phyloP scores from a whole-genome alignment of 1,139 yeast genomes.

The Blastobotrys indianensis region DNA sequence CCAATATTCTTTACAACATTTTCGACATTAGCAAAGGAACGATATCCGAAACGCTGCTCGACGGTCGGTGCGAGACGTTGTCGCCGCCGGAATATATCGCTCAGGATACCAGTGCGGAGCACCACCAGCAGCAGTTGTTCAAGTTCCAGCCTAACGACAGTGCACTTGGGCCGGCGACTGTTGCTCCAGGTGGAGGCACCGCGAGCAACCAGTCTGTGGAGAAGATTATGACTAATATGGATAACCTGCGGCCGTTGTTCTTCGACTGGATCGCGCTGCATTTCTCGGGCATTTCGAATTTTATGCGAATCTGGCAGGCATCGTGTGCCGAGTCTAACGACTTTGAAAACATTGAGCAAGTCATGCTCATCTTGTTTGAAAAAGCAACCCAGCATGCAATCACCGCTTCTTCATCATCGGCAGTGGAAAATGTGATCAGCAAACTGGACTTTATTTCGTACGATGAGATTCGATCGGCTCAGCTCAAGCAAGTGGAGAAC shows the following conservation, averaged over 20 bases:
- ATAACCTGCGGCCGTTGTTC: constrained; percentile 40
- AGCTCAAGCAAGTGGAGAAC: constrained; percentile 43
- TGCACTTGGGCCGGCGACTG: background rate
- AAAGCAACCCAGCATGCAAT: constrained; percentile 31
- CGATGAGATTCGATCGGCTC: constrained; percentile 50
- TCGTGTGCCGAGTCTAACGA: constrained; percentile 54
- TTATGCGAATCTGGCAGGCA: constrained; percentile 62
- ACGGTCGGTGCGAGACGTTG: constrained; percentile 22
- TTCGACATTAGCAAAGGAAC: constrained; percentile 31
- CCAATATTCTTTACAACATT: constrained; percentile 29
- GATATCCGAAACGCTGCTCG: constrained; percentile 11
- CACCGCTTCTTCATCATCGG: constrained; percentile 18
- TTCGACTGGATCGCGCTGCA: constrained; percentile 54
- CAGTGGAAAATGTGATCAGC: constrained; percentile 21
- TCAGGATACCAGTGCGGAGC: constrained; percentile 7
- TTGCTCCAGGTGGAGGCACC: constrained; percentile 1
- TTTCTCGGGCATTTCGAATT: constrained; percentile 49
- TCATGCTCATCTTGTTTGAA: constrained; percentile 34
- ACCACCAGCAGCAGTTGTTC: background rate
- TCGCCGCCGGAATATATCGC: constrained; percentile 22
- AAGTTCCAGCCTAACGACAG: background rate
- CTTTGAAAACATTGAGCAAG: constrained; percentile 44
- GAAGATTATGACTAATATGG: constrained; percentile 18
- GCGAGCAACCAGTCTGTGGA: constrained; percentile 11
- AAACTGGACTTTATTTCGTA: constrained; percentile 41